These are phyloP conservation scores for Pseudonectria buxi DNA, from an alignment of 2,329 filamentous ascomycete species.

Conservation along the genomic window DNA sequence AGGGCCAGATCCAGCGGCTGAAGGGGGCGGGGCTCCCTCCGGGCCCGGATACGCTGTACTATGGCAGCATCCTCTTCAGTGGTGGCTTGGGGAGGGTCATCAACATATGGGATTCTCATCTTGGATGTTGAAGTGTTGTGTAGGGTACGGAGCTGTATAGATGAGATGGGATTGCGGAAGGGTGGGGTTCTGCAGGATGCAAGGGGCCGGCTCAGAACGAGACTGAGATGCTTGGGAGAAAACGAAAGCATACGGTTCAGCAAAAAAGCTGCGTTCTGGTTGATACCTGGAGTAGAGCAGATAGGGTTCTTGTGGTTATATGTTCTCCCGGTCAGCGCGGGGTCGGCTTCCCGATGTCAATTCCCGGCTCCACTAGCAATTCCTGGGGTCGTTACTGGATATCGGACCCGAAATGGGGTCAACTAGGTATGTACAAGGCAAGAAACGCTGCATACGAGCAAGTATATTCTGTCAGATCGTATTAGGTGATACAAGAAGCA, in stretches of 20 bases:
- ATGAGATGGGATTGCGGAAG: slow-evolving; percentile 1
- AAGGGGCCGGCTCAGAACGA: not conserved
- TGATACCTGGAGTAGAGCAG: too few species aligned
- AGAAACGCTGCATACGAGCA: too few species aligned
- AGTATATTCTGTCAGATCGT: too few species aligned
- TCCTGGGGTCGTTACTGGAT: slow-evolving; percentile 14
- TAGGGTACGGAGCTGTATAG: slow-evolving; percentile 10
- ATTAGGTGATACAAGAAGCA: too few species aligned
- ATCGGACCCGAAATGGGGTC: too few species aligned
- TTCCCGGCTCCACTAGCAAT: slow-evolving; percentile 24
- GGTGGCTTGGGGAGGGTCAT: slow-evolving; percentile 42
- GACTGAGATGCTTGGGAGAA: not conserved
- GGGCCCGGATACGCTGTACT: slow-evolving; percentile 55
- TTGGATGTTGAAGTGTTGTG: slow-evolving; percentile 7
- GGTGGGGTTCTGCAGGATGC: not conserved
- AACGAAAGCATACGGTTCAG: not conserved
- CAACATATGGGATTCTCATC: slow-evolving; percentile 64
- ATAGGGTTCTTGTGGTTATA: slow-evolving; percentile 17
- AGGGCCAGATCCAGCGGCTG: slow-evolving; percentile 70
- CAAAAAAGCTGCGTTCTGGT: too few species aligned
- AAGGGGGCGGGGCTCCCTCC: slow-evolving; percentile 62
- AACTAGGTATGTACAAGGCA: too few species aligned
- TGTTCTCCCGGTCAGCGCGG: slow-evolving; percentile 21
- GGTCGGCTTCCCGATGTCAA: slow-evolving; percentile 16
- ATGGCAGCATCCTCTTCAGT: slow-evolving; percentile 47